Percentiles rank a stretch among this genome's conserved stretches.
These are phyloP conservation scores for Pezicula neosporulosa DNA, from an alignment of 2,329 filamentous ascomycete genomes.

Conservation along the genomic window DNA sequence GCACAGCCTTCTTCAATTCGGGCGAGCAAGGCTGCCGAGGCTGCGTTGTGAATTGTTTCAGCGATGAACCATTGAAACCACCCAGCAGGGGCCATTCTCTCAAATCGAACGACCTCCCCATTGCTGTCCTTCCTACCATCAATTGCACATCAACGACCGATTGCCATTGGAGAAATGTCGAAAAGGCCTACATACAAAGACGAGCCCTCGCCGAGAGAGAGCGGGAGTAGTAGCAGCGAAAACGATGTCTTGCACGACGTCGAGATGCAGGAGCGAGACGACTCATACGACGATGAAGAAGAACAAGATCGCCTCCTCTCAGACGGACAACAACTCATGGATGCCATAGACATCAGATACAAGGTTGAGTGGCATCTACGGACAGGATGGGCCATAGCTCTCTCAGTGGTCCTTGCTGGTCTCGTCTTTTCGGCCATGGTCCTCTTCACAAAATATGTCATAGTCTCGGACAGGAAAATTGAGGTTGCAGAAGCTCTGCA, in stretches of 20 bases:
- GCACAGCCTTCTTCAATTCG: background rate
- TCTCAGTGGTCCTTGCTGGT: constrained; percentile 15
- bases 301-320: constrained; percentile 18
- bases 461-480: constrained; percentile 8
- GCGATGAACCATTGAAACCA: background rate
- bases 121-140: background rate
- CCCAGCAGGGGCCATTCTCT: background rate
- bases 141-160: background rate
- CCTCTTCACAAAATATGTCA: constrained; percentile 19
- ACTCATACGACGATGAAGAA: constrained; percentile 13
- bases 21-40: background rate
- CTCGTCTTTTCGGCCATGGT: constrained; percentile 18
- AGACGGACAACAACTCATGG: constrained; percentile 13
- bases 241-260: constrained; percentile 18
- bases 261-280: constrained; percentile 23
- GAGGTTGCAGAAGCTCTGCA: constrained; percentile 9
- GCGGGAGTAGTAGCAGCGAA: background rate
- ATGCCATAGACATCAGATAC: constrained; percentile 12
- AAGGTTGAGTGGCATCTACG: constrained; percentile 26
- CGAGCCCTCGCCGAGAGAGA: constrained; percentile 4
- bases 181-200: constrained; percentile 12
- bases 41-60: background rate
- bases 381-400: constrained; percentile 21
- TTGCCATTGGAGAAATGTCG: background rate
- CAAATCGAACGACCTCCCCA: background rate